Conservation (phyloP, 2,329 filamentous ascomycete species). For the Pseudopithomyces maydicus region DNA sequence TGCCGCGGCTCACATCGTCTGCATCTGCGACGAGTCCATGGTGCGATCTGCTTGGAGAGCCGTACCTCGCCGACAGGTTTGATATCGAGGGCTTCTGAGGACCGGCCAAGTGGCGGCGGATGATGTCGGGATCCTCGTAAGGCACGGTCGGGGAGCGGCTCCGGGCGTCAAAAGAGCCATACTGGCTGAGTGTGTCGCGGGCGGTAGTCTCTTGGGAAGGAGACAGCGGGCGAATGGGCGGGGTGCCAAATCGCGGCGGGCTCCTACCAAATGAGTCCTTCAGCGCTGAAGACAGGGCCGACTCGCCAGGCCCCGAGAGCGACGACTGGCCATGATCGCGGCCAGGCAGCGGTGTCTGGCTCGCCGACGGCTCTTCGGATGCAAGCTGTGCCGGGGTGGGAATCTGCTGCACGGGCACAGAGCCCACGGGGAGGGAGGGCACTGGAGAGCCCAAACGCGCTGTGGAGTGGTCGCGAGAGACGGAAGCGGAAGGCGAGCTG, state of each 20-base stretch:
- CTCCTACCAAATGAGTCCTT: conserved; percentile 73
- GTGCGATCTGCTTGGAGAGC: conserved; percentile 42
- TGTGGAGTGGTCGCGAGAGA: conserved; percentile 58
- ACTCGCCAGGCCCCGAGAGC: conserved; percentile 77
- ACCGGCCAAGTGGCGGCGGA: conserved; percentile 86
- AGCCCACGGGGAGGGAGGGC: conserved; percentile 51
- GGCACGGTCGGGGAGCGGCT: conserved; percentile 60
- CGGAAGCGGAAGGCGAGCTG: conserved; percentile 46
- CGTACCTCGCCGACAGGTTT: conserved; percentile 39
- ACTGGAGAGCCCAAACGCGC: conserved; percentile 62
- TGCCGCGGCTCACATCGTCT: conserved; percentile 40
- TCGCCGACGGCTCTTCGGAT: conserved; percentile 40
- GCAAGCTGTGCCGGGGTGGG: conserved; percentile 55
- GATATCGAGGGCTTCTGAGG: conserved; percentile 52
- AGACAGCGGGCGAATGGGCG: conserved; percentile 61
- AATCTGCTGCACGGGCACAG: conserved; percentile 57
- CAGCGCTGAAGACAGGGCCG: conserved; percentile 86
- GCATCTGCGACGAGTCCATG: conserved; percentile 30
- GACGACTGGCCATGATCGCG: conserved; percentile 62
- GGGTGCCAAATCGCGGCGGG: conserved; percentile 69
- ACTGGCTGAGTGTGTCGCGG: conserved; percentile 69
- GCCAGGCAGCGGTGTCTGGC: conserved; percentile 68
- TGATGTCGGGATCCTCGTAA: conserved; percentile 87
- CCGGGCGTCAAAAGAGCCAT: conserved; percentile 82
- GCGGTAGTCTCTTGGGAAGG: conserved; percentile 55